These are phyloP conservation scores for Pascua sp. DNA, from an alignment of 1,284 basidiomycete species.

Conservation along the genomic window DNA sequence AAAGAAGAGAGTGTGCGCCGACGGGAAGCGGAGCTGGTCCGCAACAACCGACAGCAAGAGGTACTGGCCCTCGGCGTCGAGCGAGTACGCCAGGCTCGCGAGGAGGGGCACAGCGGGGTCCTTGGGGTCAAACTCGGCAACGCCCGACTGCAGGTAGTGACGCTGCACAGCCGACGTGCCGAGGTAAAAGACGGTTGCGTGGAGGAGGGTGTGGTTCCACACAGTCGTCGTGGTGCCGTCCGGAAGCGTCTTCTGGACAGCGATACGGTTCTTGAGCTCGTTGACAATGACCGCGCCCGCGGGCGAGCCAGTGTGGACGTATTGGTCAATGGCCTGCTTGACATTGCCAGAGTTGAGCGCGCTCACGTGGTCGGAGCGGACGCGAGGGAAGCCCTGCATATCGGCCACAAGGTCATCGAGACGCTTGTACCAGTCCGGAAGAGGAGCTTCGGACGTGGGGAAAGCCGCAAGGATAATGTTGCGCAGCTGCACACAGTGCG, in stretches of 20 bases:
- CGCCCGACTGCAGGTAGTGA: slow-evolving; percentile 69
- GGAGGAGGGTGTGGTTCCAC: slow-evolving; percentile 87
- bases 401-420: slow-evolving; percentile 67
- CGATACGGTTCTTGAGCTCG: slow-evolving; percentile 74
- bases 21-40: slow-evolving; percentile 91
- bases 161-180: slow-evolving; percentile 84
- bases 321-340: slow-evolving; percentile 73
- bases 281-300: slow-evolving; percentile 60
- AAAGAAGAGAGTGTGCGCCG: slow-evolving; percentile 97
- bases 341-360: slow-evolving; percentile 75
- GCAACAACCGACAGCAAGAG: slow-evolving; percentile 85
- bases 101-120: slow-evolving; percentile 79
- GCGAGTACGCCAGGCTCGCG: slow-evolving; percentile 72
- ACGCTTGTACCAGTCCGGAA: slow-evolving; percentile 60
- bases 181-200: slow-evolving; percentile 91
- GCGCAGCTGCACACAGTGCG: slow-evolving; percentile 89
- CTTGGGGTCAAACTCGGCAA: slow-evolving; percentile 70
- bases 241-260: slow-evolving; percentile 53
- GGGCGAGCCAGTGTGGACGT: slow-evolving; percentile 63
- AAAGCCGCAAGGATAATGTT: slow-evolving; percentile 96
- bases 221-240: slow-evolving; percentile 59
- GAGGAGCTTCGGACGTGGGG: slow-evolving; percentile 78
- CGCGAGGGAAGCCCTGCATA: slow-evolving; percentile 82
- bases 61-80: slow-evolving; percentile 93
- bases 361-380: slow-evolving; percentile 84